Base-by-base conservation (phyloP, 1,139 yeast genomes). In the Petasospora fabianii region DNA sequence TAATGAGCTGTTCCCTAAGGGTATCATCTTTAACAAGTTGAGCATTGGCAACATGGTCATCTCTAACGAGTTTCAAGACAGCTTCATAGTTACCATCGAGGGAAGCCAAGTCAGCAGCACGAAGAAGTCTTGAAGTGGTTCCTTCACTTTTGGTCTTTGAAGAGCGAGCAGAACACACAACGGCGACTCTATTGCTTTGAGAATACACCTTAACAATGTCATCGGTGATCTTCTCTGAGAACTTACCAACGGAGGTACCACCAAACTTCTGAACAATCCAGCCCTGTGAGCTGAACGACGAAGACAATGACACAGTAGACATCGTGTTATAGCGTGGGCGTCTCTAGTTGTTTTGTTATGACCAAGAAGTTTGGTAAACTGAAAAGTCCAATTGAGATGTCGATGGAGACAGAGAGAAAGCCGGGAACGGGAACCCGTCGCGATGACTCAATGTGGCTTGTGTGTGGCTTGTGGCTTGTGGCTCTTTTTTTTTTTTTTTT, bases 191-290 rank as follows among this genome's bases (percentile, higher is more conserved):
- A 54, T 76, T 74, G 19, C 67, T 65, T 34, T 71, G 59, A 27
- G 80, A 69, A 58, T 80, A 85, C 24, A 69, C 77, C 56, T 78
- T 77, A 40, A 88, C 84, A 37, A 92, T 87, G 50, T 87, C 86
- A 48, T 84, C 84, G 14, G 88, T 90, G 39, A 92, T 92, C 49
- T 81, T 75, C 39, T 73, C 77, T 6, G 97, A 86, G 61, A 90
- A 90, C 60, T 92, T 92, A 22, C 98, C 98, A 27, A 92, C 96
- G 32, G 95, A 82, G n/a, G 98, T 92, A 38, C 98, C 98, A 31
- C 98, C 98, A 56, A 86, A 92, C 63, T 92, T 92, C 61, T 92
- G 98, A 8, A 92, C 84, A 17, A 92, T 66, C 97, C 97, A 90
- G 3, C 57, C 57, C 5, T 31, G 46, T 3, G 42, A 36, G 9